phyloP scores from a whole-genome alignment of 306 rosid genomes.

The Castanopsis chinensis region DNA sequence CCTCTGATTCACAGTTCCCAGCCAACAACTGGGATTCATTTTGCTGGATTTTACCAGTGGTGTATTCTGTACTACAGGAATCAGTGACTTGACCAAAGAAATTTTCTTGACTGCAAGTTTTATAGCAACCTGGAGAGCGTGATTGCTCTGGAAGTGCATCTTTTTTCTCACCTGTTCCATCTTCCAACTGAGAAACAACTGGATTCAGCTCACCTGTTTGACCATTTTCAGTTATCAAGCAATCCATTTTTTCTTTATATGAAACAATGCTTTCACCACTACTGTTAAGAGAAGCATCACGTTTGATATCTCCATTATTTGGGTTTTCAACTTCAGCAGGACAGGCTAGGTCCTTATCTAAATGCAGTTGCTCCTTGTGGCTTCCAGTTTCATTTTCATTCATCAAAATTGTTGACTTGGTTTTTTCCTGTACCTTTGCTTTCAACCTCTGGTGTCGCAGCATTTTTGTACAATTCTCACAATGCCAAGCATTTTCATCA shows the following conservation, averaged over 20 bases:
- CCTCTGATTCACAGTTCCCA: slow-evolving; percentile 29
- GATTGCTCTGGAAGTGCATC: slow-evolving; percentile 33
- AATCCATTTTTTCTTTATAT: slow-evolving; percentile 17
- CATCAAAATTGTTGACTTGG: slow-evolving; percentile 16
- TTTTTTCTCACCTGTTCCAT: slow-evolving; percentile 20
- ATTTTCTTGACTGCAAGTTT: slow-evolving; percentile 45
- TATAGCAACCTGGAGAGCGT: slow-evolving; percentile 32
- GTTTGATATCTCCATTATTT: slow-evolving; percentile 39
- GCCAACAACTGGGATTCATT: slow-evolving; percentile 24
- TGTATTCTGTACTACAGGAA: slow-evolving; percentile 28
- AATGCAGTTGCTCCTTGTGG: slow-evolving; percentile 30
- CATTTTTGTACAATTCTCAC: slow-evolving; percentile 81
- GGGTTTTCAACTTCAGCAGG: slow-evolving; percentile 28
- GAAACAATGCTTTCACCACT: slow-evolving; percentile 33
- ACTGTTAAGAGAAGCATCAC: slow-evolving; percentile 12
- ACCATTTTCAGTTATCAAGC: slow-evolving; percentile 41
- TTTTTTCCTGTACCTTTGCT: slow-evolving; percentile 31
- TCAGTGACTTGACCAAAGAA: slow-evolving; percentile 28
- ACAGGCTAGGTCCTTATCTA: slow-evolving; percentile 23
- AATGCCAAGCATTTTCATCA: slow-evolving; percentile 88
- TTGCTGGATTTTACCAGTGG: slow-evolving; percentile 16
- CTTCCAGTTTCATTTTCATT: slow-evolving; percentile 41
- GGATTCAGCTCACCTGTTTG: slow-evolving; percentile 29
- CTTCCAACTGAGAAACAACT: slow-evolving; percentile 29
- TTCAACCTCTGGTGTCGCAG: slow-evolving; percentile 44